Base-by-base conservation (phyloP, 495 filamentous ascomycete genomes). In the Polyplosphaeria fusca region DNA sequence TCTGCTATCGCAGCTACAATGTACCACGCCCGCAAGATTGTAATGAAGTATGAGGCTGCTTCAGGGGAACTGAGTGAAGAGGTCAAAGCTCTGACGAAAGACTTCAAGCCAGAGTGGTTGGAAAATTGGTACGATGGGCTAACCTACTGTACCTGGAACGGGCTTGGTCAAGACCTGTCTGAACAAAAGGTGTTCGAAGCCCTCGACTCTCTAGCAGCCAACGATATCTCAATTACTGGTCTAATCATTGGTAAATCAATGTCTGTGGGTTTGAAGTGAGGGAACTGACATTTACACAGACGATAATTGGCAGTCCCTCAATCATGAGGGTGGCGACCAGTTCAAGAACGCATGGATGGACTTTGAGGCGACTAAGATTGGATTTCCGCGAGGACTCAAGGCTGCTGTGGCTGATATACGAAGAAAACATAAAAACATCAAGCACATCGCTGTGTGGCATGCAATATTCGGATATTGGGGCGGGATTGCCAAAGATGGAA, bases 401-500 rank as follows among this genome's bases (percentile, higher is more conserved):
- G 74, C 82, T 5, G 82, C 85, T 1, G 76, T 91, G 0, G 69
- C 74, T 14, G 73, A 77, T 3, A 91, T 97, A 47, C 84, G 88
- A 7, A 74, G 76, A 25, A 77, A 77, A 40, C 82, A 89, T 65
- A 82, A 82, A 14, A 83, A 82, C 53, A 87, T 98, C 42, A 76
- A 85, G 58, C 85, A 96, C 64, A 79, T 98, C 27, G 89, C 87
- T 14, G 91, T 98, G 11, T 98, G 93, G 93, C 93, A 98, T 74
- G 87, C 93, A 2, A 75, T 96, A n/a, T 69, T 95, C 14, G 91
- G 93, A 7, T 97, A 97, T 69, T 98, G 93, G 93, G 93, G 88
- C 52, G 93, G 89, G 2, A 82, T 97, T 11, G 79, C 86, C 0
- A 82, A 85, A 0, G 67, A 78, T 14, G 85, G 91, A 1, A 78